Base-by-base conservation (phyloP, 345 rosid species). In the Draba incana region DNA sequence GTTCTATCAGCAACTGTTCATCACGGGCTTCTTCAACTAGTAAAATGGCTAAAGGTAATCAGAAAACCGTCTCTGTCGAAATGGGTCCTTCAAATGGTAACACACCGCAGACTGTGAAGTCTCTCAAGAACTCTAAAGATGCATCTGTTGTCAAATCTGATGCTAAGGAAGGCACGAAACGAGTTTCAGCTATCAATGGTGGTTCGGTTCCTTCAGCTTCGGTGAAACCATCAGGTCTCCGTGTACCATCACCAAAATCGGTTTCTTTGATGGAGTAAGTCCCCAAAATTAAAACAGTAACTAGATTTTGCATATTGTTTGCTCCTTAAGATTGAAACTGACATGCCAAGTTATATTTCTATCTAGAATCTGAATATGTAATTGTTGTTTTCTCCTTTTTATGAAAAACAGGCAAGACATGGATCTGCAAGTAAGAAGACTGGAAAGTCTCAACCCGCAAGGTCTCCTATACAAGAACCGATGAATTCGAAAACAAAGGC, bases 241-340 rank as follows among this genome's bases (percentile, higher is more conserved):
- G 98, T 53, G 71, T 88, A 84, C 99, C 98, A 56, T 79, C 94
- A 57, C 98, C 98, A 92, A 94, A 71, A 81, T 92, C 64, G 99
- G 98, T 49, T 95, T 86, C 82, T 95, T 95, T 79, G 98, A 95
- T 79, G 99, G 97, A 87, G 98, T 92, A 44, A 79, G 96, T 79
- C 42, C n/a, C 70, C 51, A 39, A 50, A 61, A 58, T 42, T 16
- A 9, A 13, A 20, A 23, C 51, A 73, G 0, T 51, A 35, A 70
- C 27, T 35, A 55, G n/a, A 12, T 4, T 46, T 47, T 64, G 64
- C 37, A 16, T 31, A 3, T 8, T 11, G 8, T 43, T 33, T 24
- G 47, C 35, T 52, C 10, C 38, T 33, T 14, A 24, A 24, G 7
- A 35, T 44, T 53, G 56, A 31, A 20, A 24, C 45, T 10, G 52